Evolutionary conservation across 495 filamentous ascomycete genomes (phyloP).

Genomic region (Penicillium lividum): DNA sequence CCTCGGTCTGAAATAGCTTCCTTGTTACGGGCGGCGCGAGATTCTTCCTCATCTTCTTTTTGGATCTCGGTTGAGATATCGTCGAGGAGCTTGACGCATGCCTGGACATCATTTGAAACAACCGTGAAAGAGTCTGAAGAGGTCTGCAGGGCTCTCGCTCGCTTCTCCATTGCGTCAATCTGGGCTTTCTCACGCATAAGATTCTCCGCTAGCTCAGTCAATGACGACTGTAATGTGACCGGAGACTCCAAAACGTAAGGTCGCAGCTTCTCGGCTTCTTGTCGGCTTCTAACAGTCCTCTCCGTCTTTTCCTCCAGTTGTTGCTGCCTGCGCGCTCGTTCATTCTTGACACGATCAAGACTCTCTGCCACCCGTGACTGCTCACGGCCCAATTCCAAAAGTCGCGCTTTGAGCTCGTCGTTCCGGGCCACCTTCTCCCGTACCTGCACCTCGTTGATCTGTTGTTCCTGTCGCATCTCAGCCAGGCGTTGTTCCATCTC

Average conservation of each 20-base stretch:
- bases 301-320: conserved; percentile 80
- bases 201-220: conserved; percentile 77
- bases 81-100: conserved; percentile 83
- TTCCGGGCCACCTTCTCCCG: conserved; percentile 80
- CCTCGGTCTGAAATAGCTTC: conserved; percentile 85
- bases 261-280: conserved; percentile 83
- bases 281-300: conserved; percentile 53
- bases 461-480: conserved; percentile 74
- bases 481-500: conserved; percentile 77
- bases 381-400: conserved; percentile 73
- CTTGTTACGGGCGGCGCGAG: conserved; percentile 73
- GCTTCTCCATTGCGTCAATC: conserved; percentile 83
- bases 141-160: conserved; percentile 86
- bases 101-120: conserved; percentile 77
- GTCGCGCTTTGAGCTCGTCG: conserved; percentile 75
- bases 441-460: conserved; percentile 74
- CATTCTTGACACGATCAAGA: conserved; percentile 71
- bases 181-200: conserved; percentile 73
- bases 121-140: conserved; percentile 85
- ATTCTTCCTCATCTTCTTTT: conserved; percentile 87
- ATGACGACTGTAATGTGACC: conserved; percentile 72
- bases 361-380: conserved; percentile 79
- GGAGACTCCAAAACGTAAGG: conserved; percentile 92
- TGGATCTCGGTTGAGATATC: conserved; percentile 80
- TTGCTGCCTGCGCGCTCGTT: conserved; percentile 69